These are phyloP conservation scores for Quercus tomentella DNA, from an alignment of 331 rosid genomes.

Conservation along the genomic window DNA sequence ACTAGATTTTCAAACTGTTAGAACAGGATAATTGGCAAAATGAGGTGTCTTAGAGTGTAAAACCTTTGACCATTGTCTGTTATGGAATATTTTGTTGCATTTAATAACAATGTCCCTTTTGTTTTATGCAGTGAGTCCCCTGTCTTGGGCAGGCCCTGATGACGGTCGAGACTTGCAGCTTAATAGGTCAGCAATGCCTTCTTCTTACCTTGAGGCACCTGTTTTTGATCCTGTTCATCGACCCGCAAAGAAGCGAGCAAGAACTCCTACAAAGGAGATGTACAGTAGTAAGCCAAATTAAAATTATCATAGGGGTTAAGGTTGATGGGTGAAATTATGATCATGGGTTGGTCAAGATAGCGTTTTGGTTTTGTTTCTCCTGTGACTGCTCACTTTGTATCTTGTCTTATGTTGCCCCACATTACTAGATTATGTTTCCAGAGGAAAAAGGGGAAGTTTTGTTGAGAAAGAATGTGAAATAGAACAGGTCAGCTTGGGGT, in stretches of 20 bases:
- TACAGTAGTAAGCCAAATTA: neutral
- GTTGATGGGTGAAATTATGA: neutral
- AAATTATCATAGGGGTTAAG: neutral
- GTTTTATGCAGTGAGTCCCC: constrained; percentile 49
- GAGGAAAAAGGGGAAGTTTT: neutral
- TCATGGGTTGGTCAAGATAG: neutral
- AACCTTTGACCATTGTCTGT: neutral
- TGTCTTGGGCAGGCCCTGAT: constrained; percentile 55
- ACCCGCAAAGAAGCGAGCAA: constrained; percentile 58
- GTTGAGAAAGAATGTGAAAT: neutral
- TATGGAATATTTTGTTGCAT: neutral
- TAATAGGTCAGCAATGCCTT: constrained; percentile 11
- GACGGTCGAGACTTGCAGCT: constrained; percentile 15
- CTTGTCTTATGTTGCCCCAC: neutral
- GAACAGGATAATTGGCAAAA: neutral
- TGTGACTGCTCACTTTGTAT: neutral
- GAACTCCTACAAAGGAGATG: constrained; percentile 20
- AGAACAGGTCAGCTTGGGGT: neutral
- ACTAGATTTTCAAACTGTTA: neutral
- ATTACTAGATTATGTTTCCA: neutral
- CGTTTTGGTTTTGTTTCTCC: neutral
- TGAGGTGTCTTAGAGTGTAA: neutral
- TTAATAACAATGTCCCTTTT: neutral
- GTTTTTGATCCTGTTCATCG: constrained; percentile 28
- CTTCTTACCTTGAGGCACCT: constrained; percentile 12